Percentiles rank a stretch among this genome's conserved stretches.
Evolutionary conservation across 371 early-diverging fungal genomes (phyloP).

Genomic region (Mucor racemosus): DNA sequence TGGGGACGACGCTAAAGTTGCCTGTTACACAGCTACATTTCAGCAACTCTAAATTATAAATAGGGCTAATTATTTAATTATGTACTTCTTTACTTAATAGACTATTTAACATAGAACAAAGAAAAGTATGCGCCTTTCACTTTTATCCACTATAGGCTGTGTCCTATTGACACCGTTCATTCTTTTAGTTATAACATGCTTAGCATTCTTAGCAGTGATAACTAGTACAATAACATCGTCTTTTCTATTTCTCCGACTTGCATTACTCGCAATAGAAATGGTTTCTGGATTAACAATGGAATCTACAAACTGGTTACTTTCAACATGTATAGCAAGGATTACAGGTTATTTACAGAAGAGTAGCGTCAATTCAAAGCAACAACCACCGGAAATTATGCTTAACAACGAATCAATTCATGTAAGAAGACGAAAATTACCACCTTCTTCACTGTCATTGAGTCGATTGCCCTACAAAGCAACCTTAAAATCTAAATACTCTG

Average conservation of each 20-base stretch:
- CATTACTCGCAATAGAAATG: slow-evolving; percentile 31
- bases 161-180: slow-evolving; percentile 28
- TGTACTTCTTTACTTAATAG: background rate
- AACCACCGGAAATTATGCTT: slow-evolving; percentile 3
- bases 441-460: slow-evolving; percentile 25
- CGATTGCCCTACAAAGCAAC: slow-evolving; percentile 26
- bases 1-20: slow-evolving; percentile 2
- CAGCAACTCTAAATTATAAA: slow-evolving; percentile 1
- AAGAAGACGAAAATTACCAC: slow-evolving; percentile 18
- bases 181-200: slow-evolving; percentile 12
- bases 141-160: slow-evolving; percentile 21
- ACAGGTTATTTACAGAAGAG: background rate
- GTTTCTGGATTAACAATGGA: slow-evolving; percentile 31
- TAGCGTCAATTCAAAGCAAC: background rate
- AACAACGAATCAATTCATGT: slow-evolving; percentile 3
- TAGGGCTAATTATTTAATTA: background rate
- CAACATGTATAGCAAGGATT: slow-evolving; percentile 16
- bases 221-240: slow-evolving; percentile 39
- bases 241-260: slow-evolving; percentile 30
- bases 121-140: background rate
- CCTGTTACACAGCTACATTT: background rate
- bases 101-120: background rate
- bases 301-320: slow-evolving; percentile 35
- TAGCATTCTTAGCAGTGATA: slow-evolving; percentile 25
- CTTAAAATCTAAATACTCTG: slow-evolving; percentile 27